Percentiles rank a stretch among this genome's conserved stretches.
Evolutionary conservation across 1,284 basidiomycete species (phyloP).

Genomic region (Austroboletus niveus): DNA sequence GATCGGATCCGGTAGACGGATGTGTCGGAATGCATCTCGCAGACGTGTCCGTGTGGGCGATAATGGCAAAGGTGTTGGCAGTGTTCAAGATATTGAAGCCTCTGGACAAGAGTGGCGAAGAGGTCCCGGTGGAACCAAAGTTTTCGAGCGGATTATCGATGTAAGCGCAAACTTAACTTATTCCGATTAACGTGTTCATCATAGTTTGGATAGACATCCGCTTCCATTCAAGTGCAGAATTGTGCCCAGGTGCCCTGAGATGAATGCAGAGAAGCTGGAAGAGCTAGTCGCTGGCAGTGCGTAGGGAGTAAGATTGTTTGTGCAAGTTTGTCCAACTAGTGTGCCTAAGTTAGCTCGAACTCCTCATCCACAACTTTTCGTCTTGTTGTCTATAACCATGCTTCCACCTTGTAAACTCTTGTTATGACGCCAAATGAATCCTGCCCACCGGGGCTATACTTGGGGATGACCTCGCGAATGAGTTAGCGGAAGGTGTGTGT

Average conservation of each 20-base stretch:
- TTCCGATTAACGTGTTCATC: background rate
- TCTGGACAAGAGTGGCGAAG: constrained; percentile 10
- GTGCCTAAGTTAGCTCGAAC: too few species aligned
- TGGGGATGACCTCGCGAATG: too few species aligned
- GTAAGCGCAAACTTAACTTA: constrained; percentile 4
- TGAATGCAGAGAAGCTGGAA: constrained; percentile 6
- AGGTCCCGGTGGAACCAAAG: constrained; percentile 5
- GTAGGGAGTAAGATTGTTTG: too few species aligned
- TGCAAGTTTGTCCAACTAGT: too few species aligned
- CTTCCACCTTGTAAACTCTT: too few species aligned
- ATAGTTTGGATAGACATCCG: constrained; percentile 6
- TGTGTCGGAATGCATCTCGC: constrained; percentile 11
- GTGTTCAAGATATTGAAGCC: constrained; percentile 13
- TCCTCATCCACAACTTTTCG: too few species aligned
- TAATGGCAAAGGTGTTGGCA: constrained; percentile 11
- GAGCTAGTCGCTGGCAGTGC: constrained; percentile 3
- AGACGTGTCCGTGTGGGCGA: constrained; percentile 10
- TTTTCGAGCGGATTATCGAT: background rate
- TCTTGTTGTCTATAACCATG: too few species aligned
- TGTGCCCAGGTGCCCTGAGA: constrained; percentile 6
- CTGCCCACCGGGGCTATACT: too few species aligned
- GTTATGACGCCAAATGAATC: too few species aligned
- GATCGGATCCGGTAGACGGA: constrained; percentile 13
- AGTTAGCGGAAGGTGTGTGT: too few species aligned
- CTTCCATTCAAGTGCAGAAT: constrained; percentile 16